phyloP scores from a whole-genome alignment of 2,329 filamentous ascomycete species.

The Trichoderma citrinoviride region DNA sequence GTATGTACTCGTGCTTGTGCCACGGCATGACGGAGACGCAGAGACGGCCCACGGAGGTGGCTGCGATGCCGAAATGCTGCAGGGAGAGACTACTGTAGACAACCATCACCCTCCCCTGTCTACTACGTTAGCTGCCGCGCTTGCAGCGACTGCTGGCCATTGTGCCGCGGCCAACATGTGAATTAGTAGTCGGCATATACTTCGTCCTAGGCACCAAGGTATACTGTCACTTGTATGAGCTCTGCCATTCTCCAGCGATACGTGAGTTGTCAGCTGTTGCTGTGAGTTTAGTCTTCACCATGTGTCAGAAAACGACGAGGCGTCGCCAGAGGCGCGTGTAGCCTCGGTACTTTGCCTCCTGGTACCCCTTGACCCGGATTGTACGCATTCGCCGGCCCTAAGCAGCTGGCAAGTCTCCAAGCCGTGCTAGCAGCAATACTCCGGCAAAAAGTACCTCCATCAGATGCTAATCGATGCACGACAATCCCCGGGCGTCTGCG shows the following conservation, averaged over 20 bases:
- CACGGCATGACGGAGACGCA: not conserved
- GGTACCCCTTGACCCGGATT: not conserved
- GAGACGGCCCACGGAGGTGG: not conserved
- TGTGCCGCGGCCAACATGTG: not conserved
- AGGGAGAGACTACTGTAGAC: not conserved
- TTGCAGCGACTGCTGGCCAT: constrained; percentile 8
- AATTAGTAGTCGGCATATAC: not conserved
- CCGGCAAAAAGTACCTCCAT: not conserved
- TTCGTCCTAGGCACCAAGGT: not conserved
- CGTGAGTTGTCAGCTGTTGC: not conserved
- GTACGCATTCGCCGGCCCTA: not conserved
- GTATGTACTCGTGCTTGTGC: not conserved
- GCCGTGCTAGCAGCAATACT: not conserved
- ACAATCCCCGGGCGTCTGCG: not conserved
- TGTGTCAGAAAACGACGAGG: not conserved
- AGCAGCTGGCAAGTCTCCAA: not conserved
- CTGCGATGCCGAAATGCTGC: constrained; percentile 1
- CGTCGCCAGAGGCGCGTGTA: not conserved
- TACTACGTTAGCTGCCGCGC: constrained; percentile 12
- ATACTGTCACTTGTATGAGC: not conserved
- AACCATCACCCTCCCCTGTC: not conserved
- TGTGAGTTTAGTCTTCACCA: not conserved
- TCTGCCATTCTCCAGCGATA: not conserved
- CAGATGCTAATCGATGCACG: not conserved
- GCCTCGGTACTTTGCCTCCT: not conserved